These are phyloP conservation scores for Tricholoma bakamatsutake DNA, from an alignment of 768 basidiomycete species.

Conservation along the genomic window DNA sequence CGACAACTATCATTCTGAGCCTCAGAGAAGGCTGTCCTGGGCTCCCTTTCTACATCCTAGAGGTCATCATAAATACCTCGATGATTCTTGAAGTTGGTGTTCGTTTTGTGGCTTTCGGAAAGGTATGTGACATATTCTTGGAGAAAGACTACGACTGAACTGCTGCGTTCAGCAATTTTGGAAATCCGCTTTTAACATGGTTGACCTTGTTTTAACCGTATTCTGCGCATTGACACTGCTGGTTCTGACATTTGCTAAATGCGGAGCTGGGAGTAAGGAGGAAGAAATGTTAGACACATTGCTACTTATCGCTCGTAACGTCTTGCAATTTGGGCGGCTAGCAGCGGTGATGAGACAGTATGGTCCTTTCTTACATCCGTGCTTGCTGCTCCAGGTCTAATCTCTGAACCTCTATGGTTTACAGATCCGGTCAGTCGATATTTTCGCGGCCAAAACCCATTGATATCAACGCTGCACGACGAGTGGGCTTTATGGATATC, in stretches of 20 bases:
- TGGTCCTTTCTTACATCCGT: slow-evolving; percentile 24
- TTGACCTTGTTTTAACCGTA: slow-evolving; percentile 82
- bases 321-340: slow-evolving; percentile 87
- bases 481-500: slow-evolving; percentile 67
- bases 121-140: slow-evolving; percentile 45
- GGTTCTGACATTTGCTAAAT: slow-evolving; percentile 84
- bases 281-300: slow-evolving; percentile 94
- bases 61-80: slow-evolving; percentile 80
- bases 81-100: slow-evolving; percentile 95
- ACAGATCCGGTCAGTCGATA: slow-evolving; percentile 83
- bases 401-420: background rate
- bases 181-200: slow-evolving; percentile 87
- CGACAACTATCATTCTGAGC: slow-evolving; percentile 81
- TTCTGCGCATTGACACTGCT: slow-evolving; percentile 90
- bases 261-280: slow-evolving; percentile 77
- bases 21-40: slow-evolving; percentile 82
- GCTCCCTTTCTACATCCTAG: slow-evolving; percentile 82
- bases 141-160: slow-evolving; percentile 1
- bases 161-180: slow-evolving; percentile 78
- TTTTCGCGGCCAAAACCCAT: slow-evolving; percentile 84
- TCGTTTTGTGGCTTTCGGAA: slow-evolving; percentile 88
- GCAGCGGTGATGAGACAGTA: slow-evolving; percentile 94
- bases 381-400: background rate
- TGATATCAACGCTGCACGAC: slow-evolving; percentile 66
- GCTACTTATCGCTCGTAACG: slow-evolving; percentile 86